Evolutionary conservation across 306 rosid species (phyloP), one percentile per base, ranked within the genome.

Genomic region (Lathyrus aphaca): DNA sequence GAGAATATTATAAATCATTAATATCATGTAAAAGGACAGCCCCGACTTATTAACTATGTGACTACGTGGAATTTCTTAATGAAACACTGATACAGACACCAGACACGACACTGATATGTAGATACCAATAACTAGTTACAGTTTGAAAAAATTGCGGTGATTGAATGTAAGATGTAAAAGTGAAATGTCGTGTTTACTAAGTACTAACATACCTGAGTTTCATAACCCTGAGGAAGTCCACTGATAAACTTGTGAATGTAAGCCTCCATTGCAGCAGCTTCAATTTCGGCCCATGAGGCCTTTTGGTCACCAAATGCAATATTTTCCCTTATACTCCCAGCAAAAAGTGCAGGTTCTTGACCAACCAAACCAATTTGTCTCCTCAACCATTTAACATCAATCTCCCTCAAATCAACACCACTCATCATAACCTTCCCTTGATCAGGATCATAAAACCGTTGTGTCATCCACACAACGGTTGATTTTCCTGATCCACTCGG

Each of bases 401-500:
- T 40, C 75, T 86, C 94, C 68, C 74, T 90, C 85, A 86, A 81
- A 73, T 90, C 96, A 38, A 80, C 60, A n/a, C 96, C 91, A 79
- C 85, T 85, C 83, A 88, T 59, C 85, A 80, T 71, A 68, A 90
- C 97, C 72, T 80, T 88, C 74, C 97, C 98, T 76, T 84, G 77
- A 64, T 73, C 80, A 27, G 98, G 98, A 84, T 93, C 96, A 67
- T 93, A 93, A 83, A 93, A 93, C 72, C 98, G 87, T 69, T 86
- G 97, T 13, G 85, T 71, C 82, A 93, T 56, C 98, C 97, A 93
- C 66, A 88, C 44, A 19, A 93, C 90, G 0, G 98, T 93, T 45
- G 98, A 93, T 74, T 93, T 93, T 65, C 97, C 98, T 8, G 94
- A 93, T 50, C 96, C 98, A 48, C 98, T 88, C 57, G 86, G 82